These are phyloP conservation scores for Tarenaya hassleriana DNA, from an alignment of 345 rosid species.

Conservation along the genomic window DNA sequence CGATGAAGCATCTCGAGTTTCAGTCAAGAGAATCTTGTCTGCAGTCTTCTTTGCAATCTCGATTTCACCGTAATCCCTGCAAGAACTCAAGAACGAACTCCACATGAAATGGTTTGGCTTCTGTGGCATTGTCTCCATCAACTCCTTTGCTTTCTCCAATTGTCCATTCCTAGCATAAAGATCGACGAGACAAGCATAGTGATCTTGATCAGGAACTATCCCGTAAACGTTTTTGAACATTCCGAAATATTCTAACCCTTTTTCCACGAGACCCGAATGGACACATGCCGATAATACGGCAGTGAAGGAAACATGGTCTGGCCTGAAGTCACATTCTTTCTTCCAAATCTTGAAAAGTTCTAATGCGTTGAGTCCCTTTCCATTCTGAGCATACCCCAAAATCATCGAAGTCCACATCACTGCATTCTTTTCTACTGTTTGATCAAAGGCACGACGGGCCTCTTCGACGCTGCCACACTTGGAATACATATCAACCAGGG, in stretches of 20 bases:
- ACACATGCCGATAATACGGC: slow-evolving; percentile 24
- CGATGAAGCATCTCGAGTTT: slow-evolving; percentile 13
- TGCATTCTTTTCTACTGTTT: slow-evolving; percentile 12
- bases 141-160: slow-evolving; percentile 22
- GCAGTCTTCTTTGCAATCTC: slow-evolving; percentile 26
- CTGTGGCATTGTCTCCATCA: slow-evolving; percentile 25
- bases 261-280: slow-evolving; percentile 23
- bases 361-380: slow-evolving; percentile 17
- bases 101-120: slow-evolving; percentile 18
- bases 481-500: slow-evolving; percentile 27
- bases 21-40: slow-evolving; percentile 16
- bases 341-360: slow-evolving; percentile 21
- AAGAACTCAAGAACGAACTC: slow-evolving; percentile 25
- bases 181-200: slow-evolving; percentile 28
- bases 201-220: slow-evolving; percentile 18
- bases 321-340: slow-evolving; percentile 6
- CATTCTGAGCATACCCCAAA: slow-evolving; percentile 24
- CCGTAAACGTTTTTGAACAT: slow-evolving; percentile 20
- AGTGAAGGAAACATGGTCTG: slow-evolving; percentile 22
- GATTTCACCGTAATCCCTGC: slow-evolving; percentile 21
- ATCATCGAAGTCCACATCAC: slow-evolving; percentile 31
- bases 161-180: slow-evolving; percentile 24
- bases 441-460: slow-evolving; percentile 20
- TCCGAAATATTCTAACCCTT: slow-evolving; percentile 19
- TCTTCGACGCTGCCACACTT: slow-evolving; percentile 24